Conservation (phyloP, 2,329 filamentous ascomycete species). For the Aspergillus tubingensis region DNA sequence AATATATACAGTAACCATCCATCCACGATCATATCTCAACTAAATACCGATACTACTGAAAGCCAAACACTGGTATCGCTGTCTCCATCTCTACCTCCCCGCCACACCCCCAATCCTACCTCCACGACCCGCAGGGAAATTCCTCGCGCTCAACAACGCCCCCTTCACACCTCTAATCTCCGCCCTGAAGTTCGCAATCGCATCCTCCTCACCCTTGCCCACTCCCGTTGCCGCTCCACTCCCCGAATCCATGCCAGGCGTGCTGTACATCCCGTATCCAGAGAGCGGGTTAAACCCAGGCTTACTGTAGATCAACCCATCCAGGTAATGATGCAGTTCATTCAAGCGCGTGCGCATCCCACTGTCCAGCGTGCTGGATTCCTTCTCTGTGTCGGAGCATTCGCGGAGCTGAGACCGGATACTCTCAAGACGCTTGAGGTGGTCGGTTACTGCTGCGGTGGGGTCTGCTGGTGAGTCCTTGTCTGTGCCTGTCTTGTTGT, state of each 20-base stretch:
- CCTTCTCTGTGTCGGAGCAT: constrained; percentile 43
- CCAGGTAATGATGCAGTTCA: constrained; percentile 57
- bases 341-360: constrained; percentile 36
- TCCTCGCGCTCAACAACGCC: constrained; percentile 62
- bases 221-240: constrained; percentile 26
- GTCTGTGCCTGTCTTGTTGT: constrained; percentile 27
- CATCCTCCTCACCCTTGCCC: constrained; percentile 55
- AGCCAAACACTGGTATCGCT: too few species aligned
- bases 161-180: constrained; percentile 66
- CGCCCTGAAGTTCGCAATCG: constrained; percentile 58
- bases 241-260: constrained; percentile 30
- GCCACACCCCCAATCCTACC: constrained; percentile 26
- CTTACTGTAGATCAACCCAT: constrained; percentile 47
- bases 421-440: constrained; percentile 51
- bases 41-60: too few species aligned
- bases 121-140: constrained; percentile 53
- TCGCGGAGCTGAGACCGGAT: constrained; percentile 56
- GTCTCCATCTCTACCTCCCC: background rate
- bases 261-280: constrained; percentile 38
- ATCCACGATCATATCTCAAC: too few species aligned
- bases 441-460: constrained; percentile 31
- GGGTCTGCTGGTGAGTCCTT: constrained; percentile 24
- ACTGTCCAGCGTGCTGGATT: constrained; percentile 35
- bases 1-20: too few species aligned
- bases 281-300: constrained; percentile 30